Evolutionary conservation across 768 basidiomycete species (phyloP), one percentile per base, ranked within the genome.

Genomic region (Suillus ampliporus): DNA sequence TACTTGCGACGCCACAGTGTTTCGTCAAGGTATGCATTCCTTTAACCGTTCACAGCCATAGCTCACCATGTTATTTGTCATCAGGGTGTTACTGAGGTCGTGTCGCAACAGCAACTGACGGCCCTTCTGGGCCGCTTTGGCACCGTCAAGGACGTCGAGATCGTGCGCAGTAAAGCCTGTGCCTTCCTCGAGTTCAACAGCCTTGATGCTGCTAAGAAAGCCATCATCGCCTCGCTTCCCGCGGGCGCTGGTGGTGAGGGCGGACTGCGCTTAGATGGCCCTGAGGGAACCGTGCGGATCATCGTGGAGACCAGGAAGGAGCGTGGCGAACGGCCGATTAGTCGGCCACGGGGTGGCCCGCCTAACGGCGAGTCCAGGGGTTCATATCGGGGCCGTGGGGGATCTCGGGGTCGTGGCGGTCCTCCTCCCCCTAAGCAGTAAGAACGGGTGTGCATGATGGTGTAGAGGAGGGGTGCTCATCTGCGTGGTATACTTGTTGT

Each of bases 231-330:
- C 4, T 90, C 87, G 40, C 75, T 97, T 54, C 84, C 88, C 2
- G 73, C 78, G 35, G 63, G 70, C 44, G 87, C 89, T 66, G 95
- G 95, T 62, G 96, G 95, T 41, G 94, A 96, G 65, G 95, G 95
- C 60, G 96, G 95, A 15, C 83, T 99, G 65, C 88, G 85, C 72
- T 76, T 97, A 57, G 90, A 91, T 53, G 84, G 84, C 4, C 87
- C 86, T 8, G 75, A 65, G 23, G 79, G 80, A 2, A 78, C 76
- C 61, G 75, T 84, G 38, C 80, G 89, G 63, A 87, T 98, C 63
- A 82, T 79, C 63, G 86, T 98, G 40, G 95, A 97, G 83, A 92
- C 91, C 47, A 86, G 92, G 76, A 97, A 95, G 82, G 95, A 98
- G 79, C 84, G 94, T 50, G 86, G 88, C 41, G 94, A 97, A n/a